These are phyloP conservation scores for Penicillium paneum DNA, from an alignment of 2,329 filamentous ascomycete genomes.

Conservation along the genomic window DNA sequence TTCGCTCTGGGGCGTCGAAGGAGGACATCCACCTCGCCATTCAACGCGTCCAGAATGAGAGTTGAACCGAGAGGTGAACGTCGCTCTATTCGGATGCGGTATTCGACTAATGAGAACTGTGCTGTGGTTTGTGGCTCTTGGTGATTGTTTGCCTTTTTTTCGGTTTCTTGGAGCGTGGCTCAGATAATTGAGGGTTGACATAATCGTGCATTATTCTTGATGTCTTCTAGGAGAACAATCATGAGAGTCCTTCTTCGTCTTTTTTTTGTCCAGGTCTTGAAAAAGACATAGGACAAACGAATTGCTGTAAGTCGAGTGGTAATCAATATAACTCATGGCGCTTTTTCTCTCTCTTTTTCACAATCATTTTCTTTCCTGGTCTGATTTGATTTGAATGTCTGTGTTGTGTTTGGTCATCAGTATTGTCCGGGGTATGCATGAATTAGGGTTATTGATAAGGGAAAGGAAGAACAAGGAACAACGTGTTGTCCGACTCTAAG, in stretches of 20 bases:
- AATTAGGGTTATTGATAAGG: neutral
- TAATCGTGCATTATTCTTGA: neutral
- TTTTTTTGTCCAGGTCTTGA: neutral
- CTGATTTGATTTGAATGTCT: neutral
- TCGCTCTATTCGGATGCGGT: neutral
- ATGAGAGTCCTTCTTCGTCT: neutral
- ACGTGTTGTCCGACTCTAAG: neutral
- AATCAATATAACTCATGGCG: neutral
- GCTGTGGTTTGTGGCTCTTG: neutral
- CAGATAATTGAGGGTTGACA: neutral
- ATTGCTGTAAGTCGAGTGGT: neutral
- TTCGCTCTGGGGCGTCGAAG: slow-evolving; percentile 31
- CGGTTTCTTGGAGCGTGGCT: neutral
- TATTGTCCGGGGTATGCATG: neutral
- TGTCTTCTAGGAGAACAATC: neutral
- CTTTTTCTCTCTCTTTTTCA: neutral
- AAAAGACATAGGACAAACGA: neutral
- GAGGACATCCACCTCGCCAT: slow-evolving; percentile 24
- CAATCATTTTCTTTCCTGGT: neutral
- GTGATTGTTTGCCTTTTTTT: neutral
- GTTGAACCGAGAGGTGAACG: no score
- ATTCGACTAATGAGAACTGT: neutral
- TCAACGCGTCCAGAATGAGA: slow-evolving; percentile 9
- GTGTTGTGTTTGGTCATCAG: neutral
- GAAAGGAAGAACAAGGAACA: neutral